These are phyloP conservation scores for Rhododendron molle DNA, from an alignment of 148 eudicot genomes.

Conservation along the genomic window DNA sequence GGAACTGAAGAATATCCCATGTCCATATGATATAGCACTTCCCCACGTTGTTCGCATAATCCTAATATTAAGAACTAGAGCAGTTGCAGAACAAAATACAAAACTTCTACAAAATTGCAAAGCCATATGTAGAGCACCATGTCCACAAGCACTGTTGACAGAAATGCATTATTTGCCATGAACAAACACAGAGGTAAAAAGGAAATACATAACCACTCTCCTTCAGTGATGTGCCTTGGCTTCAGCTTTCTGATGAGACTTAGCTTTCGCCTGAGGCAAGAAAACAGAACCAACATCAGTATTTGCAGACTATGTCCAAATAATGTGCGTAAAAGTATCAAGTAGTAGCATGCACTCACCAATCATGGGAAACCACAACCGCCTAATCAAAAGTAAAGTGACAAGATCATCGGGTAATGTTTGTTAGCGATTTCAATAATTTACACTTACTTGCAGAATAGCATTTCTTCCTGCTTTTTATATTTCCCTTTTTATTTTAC, in stretches of 20 bases:
- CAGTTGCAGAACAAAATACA: neutral
- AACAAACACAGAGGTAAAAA: neutral
- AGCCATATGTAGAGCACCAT: neutral
- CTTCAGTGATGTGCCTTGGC: constrained; percentile 61
- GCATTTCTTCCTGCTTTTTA: neutral
- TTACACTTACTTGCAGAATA: neutral
- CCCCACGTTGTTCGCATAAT: neutral
- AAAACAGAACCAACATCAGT: neutral
- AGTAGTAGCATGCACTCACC: neutral
- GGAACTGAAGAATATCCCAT: neutral
- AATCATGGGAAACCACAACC: neutral
- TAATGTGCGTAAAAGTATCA: neutral
- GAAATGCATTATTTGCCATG: constrained; percentile 4
- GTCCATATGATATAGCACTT: neutral
- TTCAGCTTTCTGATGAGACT: constrained; percentile 63
- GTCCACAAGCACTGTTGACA: neutral
- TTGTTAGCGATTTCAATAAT: neutral
- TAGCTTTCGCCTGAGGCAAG: constrained; percentile 57
- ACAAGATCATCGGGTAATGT: neutral
- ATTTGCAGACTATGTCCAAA: neutral
- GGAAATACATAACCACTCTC: neutral
- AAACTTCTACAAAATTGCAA: constrained; percentile 1
- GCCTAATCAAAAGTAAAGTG: neutral
- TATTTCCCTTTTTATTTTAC: neutral
- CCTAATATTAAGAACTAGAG: neutral